Percentiles rank a stretch among this genome's conserved stretches.
Evolutionary conservation across 2,329 filamentous ascomycete genomes (phyloP).

Genomic region (Tolypocladium inflatum): DNA sequence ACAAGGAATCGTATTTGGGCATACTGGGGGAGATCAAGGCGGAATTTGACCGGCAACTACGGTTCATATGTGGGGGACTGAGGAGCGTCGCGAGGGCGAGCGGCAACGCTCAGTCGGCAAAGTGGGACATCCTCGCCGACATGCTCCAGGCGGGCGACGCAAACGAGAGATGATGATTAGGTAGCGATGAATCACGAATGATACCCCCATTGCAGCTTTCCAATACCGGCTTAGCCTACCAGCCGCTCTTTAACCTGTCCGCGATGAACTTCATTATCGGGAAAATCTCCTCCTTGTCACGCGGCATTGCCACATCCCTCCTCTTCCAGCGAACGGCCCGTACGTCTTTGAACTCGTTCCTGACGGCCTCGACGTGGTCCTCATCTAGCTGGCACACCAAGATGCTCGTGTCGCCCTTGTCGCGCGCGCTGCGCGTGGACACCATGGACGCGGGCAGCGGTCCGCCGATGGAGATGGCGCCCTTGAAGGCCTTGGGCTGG

Average conservation of each 20-base stretch:
- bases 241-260: constrained; percentile 40
- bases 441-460: constrained; percentile 44
- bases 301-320: constrained; percentile 72
- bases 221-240: constrained; percentile 1
- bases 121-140: constrained; percentile 77
- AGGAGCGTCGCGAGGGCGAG: constrained; percentile 67
- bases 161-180: constrained; percentile 11
- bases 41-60: constrained; percentile 55
- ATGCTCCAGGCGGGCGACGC: constrained; percentile 51
- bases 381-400: constrained; percentile 53
- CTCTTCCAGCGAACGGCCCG: constrained; percentile 61
- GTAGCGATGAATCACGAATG: constrained; percentile 8
- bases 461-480: constrained; percentile 55
- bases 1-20: constrained; percentile 34
- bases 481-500: constrained; percentile 30
- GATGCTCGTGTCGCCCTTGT: constrained; percentile 54
- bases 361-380: constrained; percentile 53
- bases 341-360: constrained; percentile 56
- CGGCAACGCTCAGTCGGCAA: constrained; percentile 45
- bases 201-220: constrained; percentile 10
- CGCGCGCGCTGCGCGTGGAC: constrained; percentile 29
- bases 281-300: constrained; percentile 72
- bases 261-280: constrained; percentile 83
- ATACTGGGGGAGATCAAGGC: constrained; percentile 46
- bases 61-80: constrained; percentile 65